A percentile compares a stretch with the other conserved stretches of the same genome.
Evolutionary conservation across 805 yeast species (phyloP).

Genomic region (Candida oleophila): DNA sequence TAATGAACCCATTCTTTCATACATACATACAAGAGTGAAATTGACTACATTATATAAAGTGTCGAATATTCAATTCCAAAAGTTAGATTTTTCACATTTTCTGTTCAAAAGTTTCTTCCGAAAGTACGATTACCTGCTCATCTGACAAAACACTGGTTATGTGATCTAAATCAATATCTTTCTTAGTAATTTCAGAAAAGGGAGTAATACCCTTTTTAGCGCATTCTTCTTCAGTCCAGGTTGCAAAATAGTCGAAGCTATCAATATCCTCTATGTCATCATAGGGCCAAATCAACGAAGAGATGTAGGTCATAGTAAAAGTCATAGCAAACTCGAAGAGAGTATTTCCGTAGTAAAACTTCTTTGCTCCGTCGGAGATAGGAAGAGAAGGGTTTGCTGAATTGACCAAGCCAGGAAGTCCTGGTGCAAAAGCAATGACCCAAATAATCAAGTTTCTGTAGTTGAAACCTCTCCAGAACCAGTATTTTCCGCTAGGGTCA

Average conservation of each 20-base stretch:
- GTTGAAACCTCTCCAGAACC: constrained; percentile 43
- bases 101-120: background rate
- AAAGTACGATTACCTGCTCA: background rate
- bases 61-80: too few relatives aligned
- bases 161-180: background rate
- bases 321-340: constrained; percentile 23
- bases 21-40: background rate
- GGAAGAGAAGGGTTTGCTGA: constrained; percentile 18
- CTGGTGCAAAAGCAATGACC: constrained; percentile 43
- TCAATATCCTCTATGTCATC: constrained; percentile 34
- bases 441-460: constrained; percentile 40
- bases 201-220: constrained; percentile 21
- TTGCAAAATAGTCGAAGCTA: constrained; percentile 37
- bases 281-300: constrained; percentile 36
- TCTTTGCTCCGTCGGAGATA: constrained; percentile 10
- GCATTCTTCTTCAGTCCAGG: constrained; percentile 37
- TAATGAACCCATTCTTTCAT: background rate
- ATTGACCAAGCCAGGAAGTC: constrained; percentile 49
- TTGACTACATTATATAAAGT: too few relatives aligned
- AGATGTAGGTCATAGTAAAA: constrained; percentile 32
- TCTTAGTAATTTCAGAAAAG: background rate
- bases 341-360: constrained; percentile 15
- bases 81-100: too few relatives aligned
- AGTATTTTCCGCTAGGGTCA: constrained; percentile 34
- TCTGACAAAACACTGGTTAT: background rate